phyloP scores from a whole-genome alignment of 2,329 filamentous ascomycete species.

The Aspergillus luchuensis region DNA sequence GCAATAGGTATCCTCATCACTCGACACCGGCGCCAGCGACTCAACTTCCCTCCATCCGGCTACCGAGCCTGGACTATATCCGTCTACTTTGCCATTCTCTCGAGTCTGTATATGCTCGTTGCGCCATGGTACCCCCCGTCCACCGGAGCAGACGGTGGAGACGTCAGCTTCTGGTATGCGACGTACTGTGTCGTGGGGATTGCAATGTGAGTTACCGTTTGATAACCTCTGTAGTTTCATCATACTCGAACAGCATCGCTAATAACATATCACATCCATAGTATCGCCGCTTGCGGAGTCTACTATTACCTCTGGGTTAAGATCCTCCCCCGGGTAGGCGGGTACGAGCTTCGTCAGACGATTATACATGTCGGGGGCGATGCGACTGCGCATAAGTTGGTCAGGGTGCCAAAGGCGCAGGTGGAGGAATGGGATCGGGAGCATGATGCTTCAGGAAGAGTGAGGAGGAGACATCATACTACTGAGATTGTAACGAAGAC shows the following conservation, averaged over 20 bases:
- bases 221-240: not conserved
- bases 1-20: slow-evolving; percentile 61
- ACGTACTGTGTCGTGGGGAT: slow-evolving; percentile 69
- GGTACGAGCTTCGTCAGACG: slow-evolving; percentile 60
- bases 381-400: slow-evolving; percentile 52
- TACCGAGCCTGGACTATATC: slow-evolving; percentile 63
- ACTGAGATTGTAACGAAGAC: slow-evolving; percentile 15
- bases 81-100: slow-evolving; percentile 61
- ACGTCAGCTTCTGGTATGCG: slow-evolving; percentile 73
- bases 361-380: slow-evolving; percentile 55
- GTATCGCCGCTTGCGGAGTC: slow-evolving; percentile 54
- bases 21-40: slow-evolving; percentile 55
- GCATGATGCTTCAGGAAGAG: slow-evolving; percentile 54
- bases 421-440: slow-evolving; percentile 59
- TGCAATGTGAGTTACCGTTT: slow-evolving; percentile 56
- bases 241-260: not conserved
- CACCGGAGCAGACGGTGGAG: slow-evolving; percentile 60
- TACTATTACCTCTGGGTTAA: slow-evolving; percentile 65
- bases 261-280: slow-evolving; percentile 24
- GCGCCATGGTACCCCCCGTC: slow-evolving; percentile 73
- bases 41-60: slow-evolving; percentile 51
- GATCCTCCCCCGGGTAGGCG: slow-evolving; percentile 54
- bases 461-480: slow-evolving; percentile 13
- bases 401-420: slow-evolving; percentile 56
- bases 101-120: slow-evolving; percentile 64